These are phyloP conservation scores for Raphanus sativus DNA, from an alignment of 345 rosid species.

Conservation along the genomic window DNA sequence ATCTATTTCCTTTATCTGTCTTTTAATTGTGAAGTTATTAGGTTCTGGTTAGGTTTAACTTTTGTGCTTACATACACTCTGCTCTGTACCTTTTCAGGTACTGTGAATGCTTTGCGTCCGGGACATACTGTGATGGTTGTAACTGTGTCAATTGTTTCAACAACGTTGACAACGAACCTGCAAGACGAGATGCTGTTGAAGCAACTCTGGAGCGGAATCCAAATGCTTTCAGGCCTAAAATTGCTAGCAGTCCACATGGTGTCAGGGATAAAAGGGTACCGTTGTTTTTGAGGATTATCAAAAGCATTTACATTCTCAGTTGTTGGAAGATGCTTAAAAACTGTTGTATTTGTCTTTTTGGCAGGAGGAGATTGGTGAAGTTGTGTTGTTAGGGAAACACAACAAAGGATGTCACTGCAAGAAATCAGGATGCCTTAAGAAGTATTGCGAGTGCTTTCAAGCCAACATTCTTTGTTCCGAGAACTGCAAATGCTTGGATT, in stretches of 20 bases:
- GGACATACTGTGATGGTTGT: constrained; percentile 96
- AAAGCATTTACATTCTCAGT: not conserved
- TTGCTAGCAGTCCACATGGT: constrained; percentile 96
- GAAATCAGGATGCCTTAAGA: constrained; percentile 96
- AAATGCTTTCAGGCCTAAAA: constrained; percentile 96
- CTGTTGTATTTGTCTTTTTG: constrained; percentile 15
- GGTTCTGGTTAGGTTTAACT: not conserved
- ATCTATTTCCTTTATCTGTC: not conserved
- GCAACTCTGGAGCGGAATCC: constrained; percentile 96
- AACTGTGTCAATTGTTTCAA: constrained; percentile 91
- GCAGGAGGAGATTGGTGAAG: constrained; percentile 85
- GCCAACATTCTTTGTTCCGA: constrained; percentile 97
- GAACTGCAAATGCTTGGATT: constrained; percentile 94
- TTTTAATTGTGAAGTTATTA: not conserved
- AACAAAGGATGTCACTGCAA: constrained; percentile 99
- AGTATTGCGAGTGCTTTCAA: constrained; percentile 98
- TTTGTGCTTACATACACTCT: not conserved
- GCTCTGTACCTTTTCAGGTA: constrained; percentile 52
- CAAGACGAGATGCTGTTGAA: constrained; percentile 91
- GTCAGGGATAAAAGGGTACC: constrained; percentile 67
- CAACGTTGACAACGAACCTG: constrained; percentile 89
- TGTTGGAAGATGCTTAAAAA: not conserved
- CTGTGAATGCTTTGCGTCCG: constrained; percentile 98
- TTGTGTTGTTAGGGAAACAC: constrained; percentile 73
- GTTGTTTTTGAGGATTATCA: constrained; percentile 6